Percentiles rank a stretch among this genome's conserved stretches.
These are phyloP conservation scores for Lipomyces chichibuensis DNA, from an alignment of 805 yeast species.

Conservation along the genomic window DNA sequence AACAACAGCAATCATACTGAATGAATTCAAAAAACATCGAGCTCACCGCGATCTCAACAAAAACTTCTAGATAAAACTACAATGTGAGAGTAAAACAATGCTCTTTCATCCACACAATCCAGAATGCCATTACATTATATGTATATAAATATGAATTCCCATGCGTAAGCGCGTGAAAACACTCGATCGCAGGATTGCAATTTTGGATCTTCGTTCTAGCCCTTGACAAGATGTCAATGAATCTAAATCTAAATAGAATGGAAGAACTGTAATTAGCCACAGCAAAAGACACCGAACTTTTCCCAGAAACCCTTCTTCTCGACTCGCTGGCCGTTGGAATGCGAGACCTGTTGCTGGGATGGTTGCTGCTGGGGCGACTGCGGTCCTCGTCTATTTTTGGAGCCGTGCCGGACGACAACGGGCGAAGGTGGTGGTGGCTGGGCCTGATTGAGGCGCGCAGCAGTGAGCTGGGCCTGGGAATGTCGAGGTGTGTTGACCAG, in stretches of 20 bases:
- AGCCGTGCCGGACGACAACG: conserved; percentile 43
- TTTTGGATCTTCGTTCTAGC: neutral
- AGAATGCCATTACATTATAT: conserved; percentile 2
- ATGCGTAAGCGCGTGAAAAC: neutral
- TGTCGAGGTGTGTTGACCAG: conserved; percentile 33
- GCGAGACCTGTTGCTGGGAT: conserved; percentile 25
- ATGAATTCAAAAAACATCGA: neutral
- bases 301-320: conserved; percentile 43
- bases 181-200: neutral
- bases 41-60: too few relatives aligned
- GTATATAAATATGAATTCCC: neutral
- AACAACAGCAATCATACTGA: neutral
- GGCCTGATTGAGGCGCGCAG: conserved; percentile 51
- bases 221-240: neutral
- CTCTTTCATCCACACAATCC: neutral
- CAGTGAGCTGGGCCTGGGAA: conserved; percentile 41
- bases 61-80: conserved; percentile 11
- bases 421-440: conserved; percentile 45
- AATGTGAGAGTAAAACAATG: neutral
- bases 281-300: conserved; percentile 42
- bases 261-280: conserved; percentile 37
- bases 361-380: conserved; percentile 34
- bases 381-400: conserved; percentile 41
- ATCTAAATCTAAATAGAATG: neutral
- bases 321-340: conserved; percentile 25